phyloP scores from a whole-genome alignment of 2,329 filamentous ascomycete species.

The Thielaviopsis euricoi region DNA sequence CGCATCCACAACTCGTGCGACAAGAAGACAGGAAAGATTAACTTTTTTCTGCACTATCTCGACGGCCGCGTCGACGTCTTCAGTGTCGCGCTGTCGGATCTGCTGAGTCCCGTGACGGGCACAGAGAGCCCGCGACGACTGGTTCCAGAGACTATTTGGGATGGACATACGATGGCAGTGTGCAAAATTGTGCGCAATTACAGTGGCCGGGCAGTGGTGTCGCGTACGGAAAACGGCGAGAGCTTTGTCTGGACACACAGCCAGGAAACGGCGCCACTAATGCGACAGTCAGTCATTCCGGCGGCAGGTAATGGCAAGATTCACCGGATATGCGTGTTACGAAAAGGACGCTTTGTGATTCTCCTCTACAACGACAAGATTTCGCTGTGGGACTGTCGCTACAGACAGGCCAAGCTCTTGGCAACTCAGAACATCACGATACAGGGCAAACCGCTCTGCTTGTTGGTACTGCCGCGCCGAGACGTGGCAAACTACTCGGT shows the following conservation, averaged over 20 bases:
- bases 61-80: conserved; percentile 74
- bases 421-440: conserved; percentile 28
- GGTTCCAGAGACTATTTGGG: conserved; percentile 52
- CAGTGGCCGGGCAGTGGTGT: conserved; percentile 64
- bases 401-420: conserved; percentile 39
- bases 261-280: conserved; percentile 17
- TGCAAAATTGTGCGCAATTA: conserved; percentile 78
- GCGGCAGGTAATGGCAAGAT: conserved; percentile 51
- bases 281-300: conserved; percentile 51
- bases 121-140: conserved; percentile 43
- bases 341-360: conserved; percentile 64
- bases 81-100: conserved; percentile 56
- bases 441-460: conserved; percentile 58
- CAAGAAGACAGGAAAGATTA: conserved; percentile 3
- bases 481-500: conserved; percentile 38
- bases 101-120: conserved; percentile 50
- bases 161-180: conserved; percentile 65
- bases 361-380: conserved; percentile 58
- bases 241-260: conserved; percentile 69
- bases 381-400: conserved; percentile 64
- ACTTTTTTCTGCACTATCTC: conserved; percentile 67
- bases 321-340: conserved; percentile 61
- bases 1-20: conserved; percentile 4
- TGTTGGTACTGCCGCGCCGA: conserved; percentile 53
- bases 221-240: conserved; percentile 62